Base-by-base conservation (phyloP, 768 basidiomycete species). In the Terana coerulea region DNA sequence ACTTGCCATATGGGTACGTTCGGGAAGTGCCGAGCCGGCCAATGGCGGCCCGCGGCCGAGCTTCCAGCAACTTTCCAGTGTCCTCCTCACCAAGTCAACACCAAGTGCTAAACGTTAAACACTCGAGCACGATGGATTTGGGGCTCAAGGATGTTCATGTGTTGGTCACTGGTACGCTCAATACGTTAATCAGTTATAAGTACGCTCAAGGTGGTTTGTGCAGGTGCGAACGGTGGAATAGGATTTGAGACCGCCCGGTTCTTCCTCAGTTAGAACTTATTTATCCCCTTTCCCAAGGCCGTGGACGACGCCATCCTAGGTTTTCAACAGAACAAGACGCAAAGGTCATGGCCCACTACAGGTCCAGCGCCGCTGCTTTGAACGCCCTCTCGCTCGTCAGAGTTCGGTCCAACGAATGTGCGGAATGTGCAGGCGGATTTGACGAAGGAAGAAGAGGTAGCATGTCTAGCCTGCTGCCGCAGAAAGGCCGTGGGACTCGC, bases 141-240 rank as follows among this genome's bases (percentile, higher is more conserved):
- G 77, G 73, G 19, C 69, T 88, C 44, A 64, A 76, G 47, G 72
- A 67, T 49, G 78, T 84, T 7, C 86, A 88, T 63, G 84, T 86
- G 33, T 72, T 88, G 15, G 73, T 88, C 25, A 87, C 86, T 53
- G 86, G 86, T 83, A 40, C 35, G n/a, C n/a, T n/a, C n/a, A n/a
- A n/a, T n/a, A n/a, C n/a, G n/a, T n/a, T n/a, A n/a, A n/a, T n/a
- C n/a, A n/a, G n/a, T n/a, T n/a, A n/a, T n/a, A n/a, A 31, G 12
- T 36, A 21, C n/a, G 26, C 25, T 34, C 30, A 11, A n/a, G 15
- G 24, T 12, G n/a, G 7, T 12, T 33, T 12, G 2, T 21, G 7
- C 62, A 83, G 88, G 88, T 44, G 86, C 86, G 2, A 86, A 81
- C 57, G 86, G 87, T 3, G 87, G 85, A 0, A 89, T 91, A 30